Evolutionary conservation across 1,284 basidiomycete genomes (phyloP).

Genomic region (Austroboletus rostrupii): DNA sequence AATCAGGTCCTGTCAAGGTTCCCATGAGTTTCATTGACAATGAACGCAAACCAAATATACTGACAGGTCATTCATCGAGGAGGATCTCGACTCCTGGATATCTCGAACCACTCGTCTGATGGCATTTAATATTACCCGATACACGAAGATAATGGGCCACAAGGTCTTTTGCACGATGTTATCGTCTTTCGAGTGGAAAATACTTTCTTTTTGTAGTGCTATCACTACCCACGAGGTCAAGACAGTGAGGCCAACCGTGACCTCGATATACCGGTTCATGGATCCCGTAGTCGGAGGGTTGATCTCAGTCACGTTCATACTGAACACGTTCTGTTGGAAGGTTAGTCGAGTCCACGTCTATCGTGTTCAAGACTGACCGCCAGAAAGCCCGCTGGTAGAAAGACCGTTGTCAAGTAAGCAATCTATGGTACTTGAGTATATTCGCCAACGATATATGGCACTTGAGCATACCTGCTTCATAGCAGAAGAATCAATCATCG

Average conservation of each 20-base stretch:
- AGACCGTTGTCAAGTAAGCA: constrained; percentile 31
- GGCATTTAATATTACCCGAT: background rate
- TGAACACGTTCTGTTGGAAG: constrained; percentile 28
- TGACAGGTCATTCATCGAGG: constrained; percentile 7
- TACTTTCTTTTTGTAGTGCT: constrained; percentile 26
- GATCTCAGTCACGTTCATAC: constrained; percentile 40
- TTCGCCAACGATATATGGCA: background rate
- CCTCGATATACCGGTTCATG: constrained; percentile 39
- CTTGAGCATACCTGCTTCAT: constrained; percentile 41
- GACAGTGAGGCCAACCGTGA: constrained; percentile 43
- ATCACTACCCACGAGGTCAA: constrained; percentile 47
- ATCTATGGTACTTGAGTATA: constrained; percentile 20
- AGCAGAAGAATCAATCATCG: constrained; percentile 45
- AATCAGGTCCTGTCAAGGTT: background rate
- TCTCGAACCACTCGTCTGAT: background rate
- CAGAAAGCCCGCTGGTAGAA: constrained; percentile 28
- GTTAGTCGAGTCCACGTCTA: constrained; percentile 1
- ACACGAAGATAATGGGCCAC: constrained; percentile 18
- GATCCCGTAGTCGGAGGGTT: constrained; percentile 27
- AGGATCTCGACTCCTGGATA: background rate
- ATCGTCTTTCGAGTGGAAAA: constrained; percentile 14
- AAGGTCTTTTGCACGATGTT: constrained; percentile 3
- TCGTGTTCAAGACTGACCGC: constrained; percentile 33
- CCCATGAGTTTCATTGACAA: background rate
- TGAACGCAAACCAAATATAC: background rate